Base-by-base conservation (phyloP, 192 early-diverging fungal genomes). In the Podila epicladia region DNA sequence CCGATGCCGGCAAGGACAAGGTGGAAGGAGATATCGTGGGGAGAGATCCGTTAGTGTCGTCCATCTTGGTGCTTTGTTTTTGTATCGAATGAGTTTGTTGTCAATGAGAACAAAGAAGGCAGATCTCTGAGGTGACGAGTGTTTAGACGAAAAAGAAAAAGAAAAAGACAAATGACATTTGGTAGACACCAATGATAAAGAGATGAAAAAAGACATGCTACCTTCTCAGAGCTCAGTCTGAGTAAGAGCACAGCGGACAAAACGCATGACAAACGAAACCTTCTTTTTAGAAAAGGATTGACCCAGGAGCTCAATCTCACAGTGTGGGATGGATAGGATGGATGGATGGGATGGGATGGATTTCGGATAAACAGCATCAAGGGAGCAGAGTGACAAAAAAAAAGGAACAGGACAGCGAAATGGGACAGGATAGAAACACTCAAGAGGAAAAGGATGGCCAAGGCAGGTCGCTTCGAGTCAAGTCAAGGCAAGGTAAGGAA, bases 1-100 rank as follows among this genome's bases (percentile, higher is more conserved):
- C 41, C 31, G 68, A 22, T 26, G 67, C 29, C 33, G 37, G 57
- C 35, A 69, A 60, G 24, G 67, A 69, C 2, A 15, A 15, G 15
- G 35, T 37, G 35, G 41, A 45, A 24, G 53, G 53, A 55, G 53
- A 55, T n/a, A 26, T 26, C 5, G 24, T n/a, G 5, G 20, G 53
- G n/a, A 55, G 53, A 22, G 9, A 55, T 24, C 8, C 24, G 53
- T 24, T 55, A 55, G 20, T 55, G n/a, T n/a, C 5, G 50, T 24
- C 6, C 24, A 26, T n/a, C 24, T 55, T 37, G 35, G 35, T 0
- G 1, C 35, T 37, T 37, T 55, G 53, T 55, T n/a, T 55, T 4
- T 55, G 24, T 37, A 37, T 37, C 20, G 53, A 1, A 9, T 24
- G 19, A 17, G 53, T 53, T 13, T 1, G 19, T 55, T 9, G 53